Conservation (phyloP, 257 asterid species). For the Przewalskia tangutica region DNA sequence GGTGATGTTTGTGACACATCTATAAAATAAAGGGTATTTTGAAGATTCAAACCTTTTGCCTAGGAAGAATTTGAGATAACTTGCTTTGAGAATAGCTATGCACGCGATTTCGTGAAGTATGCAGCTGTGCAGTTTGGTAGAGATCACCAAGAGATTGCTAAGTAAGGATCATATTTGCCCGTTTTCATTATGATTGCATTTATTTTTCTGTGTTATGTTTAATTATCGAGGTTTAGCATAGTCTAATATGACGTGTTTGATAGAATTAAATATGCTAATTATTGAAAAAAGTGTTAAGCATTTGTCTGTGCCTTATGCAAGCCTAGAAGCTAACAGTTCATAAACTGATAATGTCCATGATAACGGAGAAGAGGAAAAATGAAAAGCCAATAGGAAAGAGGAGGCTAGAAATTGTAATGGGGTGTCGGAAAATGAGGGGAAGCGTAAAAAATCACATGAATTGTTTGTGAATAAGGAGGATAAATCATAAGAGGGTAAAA, state of each 20-base stretch:
- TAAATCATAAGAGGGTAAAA: too few relatives aligned
- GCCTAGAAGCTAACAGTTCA: too few relatives aligned
- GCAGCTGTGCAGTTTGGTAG: slow-evolving; percentile 60
- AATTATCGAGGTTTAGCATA: background rate
- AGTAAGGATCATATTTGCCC: slow-evolving; percentile 27
- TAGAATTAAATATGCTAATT: too few relatives aligned
- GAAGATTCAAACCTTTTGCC: slow-evolving; percentile 39
- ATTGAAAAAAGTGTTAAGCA: too few relatives aligned
- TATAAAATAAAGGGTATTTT: slow-evolving; percentile 47
- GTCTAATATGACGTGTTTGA: background rate
- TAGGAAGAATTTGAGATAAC: slow-evolving; percentile 26
- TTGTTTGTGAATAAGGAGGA: slow-evolving; percentile 26
- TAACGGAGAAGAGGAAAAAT: too few relatives aligned
- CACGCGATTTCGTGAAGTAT: slow-evolving; percentile 46
- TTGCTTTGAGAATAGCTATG: slow-evolving; percentile 43
- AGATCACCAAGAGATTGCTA: slow-evolving; percentile 59
- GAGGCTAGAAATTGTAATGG: too few relatives aligned
- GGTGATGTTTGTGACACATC: slow-evolving; percentile 30
- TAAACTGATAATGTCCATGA: too few relatives aligned
- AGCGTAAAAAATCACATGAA: slow-evolving; percentile 14
- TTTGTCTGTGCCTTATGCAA: too few relatives aligned
- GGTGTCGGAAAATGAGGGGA: background rate
- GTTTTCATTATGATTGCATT: background rate
- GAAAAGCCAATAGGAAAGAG: background rate
- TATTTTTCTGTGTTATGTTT: background rate